Base-by-base conservation (phyloP, 768 basidiomycete genomes). In the Lyophyllum atratum region DNA sequence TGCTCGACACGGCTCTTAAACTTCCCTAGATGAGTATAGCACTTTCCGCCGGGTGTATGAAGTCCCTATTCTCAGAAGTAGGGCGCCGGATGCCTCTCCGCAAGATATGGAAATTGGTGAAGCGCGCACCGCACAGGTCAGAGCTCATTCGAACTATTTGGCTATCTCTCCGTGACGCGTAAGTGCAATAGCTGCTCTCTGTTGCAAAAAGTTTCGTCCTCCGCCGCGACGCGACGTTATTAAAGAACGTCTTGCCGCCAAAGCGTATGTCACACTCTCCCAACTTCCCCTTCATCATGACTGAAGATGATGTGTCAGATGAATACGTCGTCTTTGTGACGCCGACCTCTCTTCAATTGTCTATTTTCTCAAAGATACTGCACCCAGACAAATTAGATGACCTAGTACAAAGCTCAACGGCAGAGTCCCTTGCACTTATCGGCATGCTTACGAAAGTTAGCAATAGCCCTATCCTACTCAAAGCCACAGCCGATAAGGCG, bases 261-360 rank as follows among this genome's bases (percentile, higher is more conserved):
- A 97, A 97, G 77, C 78, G 95, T 97, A 55, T 58, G 88, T 71
- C 6, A 25, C 4, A 12, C 29, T 24, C 25, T 29, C 31, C 19
- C 47, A 17, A 28, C 33, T 31, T 26, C 52, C 34, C 26, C 40
- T 11, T 24, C 7, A 15, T 26, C 26, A 59, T 21, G 21, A 37
- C 9, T 49, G 33, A 12, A 43, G 17, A 47, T 5, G 26, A 25
- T 29, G 12, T 10, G 9, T 8, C 60, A 98, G 96, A 92, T 67
- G 97, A 99, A 85, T 98, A 96, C 68, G 90, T 96, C n/a, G 87
- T 98, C n/a, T 98, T 98, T 70, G 80, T 97, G 28, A 86, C 87
- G 5, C 96, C 97, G 0, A 95, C 94, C 0, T 48, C 73, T n/a
- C 74, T 97, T 17, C 96, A 99, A 64, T 71, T 92, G 6, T 76